Base-by-base conservation (phyloP, 2,329 filamentous ascomycete species). In the Cryphonectria nitschkei region DNA sequence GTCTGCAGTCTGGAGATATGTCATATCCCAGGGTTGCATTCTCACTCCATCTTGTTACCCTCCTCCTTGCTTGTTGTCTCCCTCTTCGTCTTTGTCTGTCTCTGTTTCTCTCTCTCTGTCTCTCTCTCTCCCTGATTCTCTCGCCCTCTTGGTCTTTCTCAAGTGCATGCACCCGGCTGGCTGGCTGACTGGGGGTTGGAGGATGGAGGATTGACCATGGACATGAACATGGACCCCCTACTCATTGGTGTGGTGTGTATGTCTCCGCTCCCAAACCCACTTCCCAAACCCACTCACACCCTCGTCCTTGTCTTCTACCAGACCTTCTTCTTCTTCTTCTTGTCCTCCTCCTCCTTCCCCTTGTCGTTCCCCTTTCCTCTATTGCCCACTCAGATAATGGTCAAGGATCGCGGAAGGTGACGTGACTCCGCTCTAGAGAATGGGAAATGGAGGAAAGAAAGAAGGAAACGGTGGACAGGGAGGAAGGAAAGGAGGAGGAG, bases 321-420 rank as follows among this genome's bases (percentile, higher is more conserved):
- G 43, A 22, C 43, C 43, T 46, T 19, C 14, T 14, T 46, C 16
- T 46, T 19, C 16, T 16, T 16, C 41, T 43, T 16, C 41, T 43
- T 14, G 1, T 43, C 50, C 50, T 13, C 50, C 50, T 54, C 22
- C 22, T n/a, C 8, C 46, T 34, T 34, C 46, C 46, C n/a, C 46
- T 43, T 43, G 41, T 43, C 22, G 6, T 54, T 8, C 50, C 50
- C 13, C n/a, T 26, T 14, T n/a, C 8, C 13, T 29, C 52, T 50
- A 50, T 50, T n/a, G 46, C 46, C 22, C 22, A n/a, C 19, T 50
- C 46, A n/a, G 32, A 34, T 39, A 61, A 61, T n/a, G 34, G 19
- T 26, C 32, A 61, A 39, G 58, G 58, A 61, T 61, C 58, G 58
- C n/a, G 34, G 34, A 39, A 61, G 58, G 58, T 61, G 46, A 50